Evolutionary conservation across 768 basidiomycete species (phyloP), one percentile per base, ranked within the genome.

Genomic region (Boletellus ananiceps): DNA sequence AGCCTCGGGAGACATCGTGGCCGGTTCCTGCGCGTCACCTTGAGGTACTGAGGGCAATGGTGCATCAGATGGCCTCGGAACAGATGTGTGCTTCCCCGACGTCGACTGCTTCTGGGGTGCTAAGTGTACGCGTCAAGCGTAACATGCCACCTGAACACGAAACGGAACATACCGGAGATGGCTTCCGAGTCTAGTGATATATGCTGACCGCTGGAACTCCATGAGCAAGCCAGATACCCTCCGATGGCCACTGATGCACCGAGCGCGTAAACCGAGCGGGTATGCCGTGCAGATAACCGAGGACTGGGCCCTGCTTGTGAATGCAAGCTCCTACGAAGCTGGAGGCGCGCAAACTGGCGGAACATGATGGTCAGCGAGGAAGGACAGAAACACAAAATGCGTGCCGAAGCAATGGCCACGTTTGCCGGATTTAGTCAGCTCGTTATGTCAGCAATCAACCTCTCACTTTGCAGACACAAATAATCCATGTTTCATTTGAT

Each of bases 311-410:
- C 47, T 44, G 54, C 57, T 36, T 63, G 61, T 18, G 82, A 80
- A 56, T 83, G 79, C 15, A 84, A 38, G 46, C 73, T 72, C 61
- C 80, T 71, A 50, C 76, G 75, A 7, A 83, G 63, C 18, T 81
- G 72, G 46, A 78, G 67, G 69, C 74, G 78, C 58, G 78, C 68
- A 15, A 81, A 65, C 52, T 76, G 73, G 54, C 77, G 69, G 58
- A 84, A 73, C 82, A 84, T 85, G 52, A 23, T 59, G 54, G 51
- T 51, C 45, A 11, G 16, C 31, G 48, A 31, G 13, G 23, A 40
- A 53, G 40, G 45, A 39, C 18, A 42, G 19, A 32, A 4, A 25
- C 33, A 44, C 51, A 56, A 65, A 64, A 63, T 65, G 63, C 60
- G 25, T 44, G 54, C 54, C 52, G 49, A 44, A 15, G 14, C 8